Conservation (phyloP, 805 yeast genomes). For the Wickerhamia fluorescens region DNA sequence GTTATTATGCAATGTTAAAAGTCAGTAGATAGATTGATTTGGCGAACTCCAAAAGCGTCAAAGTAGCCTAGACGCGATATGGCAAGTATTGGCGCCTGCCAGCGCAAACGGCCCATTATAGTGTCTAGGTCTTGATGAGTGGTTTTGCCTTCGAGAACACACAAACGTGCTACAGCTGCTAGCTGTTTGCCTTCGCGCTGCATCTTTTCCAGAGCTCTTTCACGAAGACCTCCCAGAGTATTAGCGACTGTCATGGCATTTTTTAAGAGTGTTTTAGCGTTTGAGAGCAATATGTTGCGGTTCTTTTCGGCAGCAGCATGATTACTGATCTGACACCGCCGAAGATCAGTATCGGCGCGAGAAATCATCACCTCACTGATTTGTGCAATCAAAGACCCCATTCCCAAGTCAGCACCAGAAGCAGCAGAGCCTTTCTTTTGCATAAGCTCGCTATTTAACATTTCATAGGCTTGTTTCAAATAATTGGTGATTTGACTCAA, state of each 20-base stretch:
- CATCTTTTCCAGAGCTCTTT: constrained; percentile 36
- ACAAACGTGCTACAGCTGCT: constrained; percentile 41
- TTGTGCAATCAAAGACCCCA: constrained; percentile 28
- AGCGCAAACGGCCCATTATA: constrained; percentile 23
- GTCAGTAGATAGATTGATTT: too few relatives aligned
- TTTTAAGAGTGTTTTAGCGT: constrained; percentile 37
- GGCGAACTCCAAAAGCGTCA: too few relatives aligned
- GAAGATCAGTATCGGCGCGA: constrained; percentile 47
- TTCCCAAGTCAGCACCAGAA: constrained; percentile 14
- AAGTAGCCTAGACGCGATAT: constrained; percentile 22
- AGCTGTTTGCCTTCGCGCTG: constrained; percentile 33
- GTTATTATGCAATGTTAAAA: too few relatives aligned
- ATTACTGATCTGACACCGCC: constrained; percentile 32
- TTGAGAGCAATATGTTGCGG: constrained; percentile 24
- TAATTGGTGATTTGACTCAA: constrained; percentile 29
- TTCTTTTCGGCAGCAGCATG: constrained; percentile 24
- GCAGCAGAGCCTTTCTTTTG: constrained; percentile 10
- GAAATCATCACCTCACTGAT: constrained; percentile 40
- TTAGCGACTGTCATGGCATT: constrained; percentile 41
- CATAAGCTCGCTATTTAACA: constrained; percentile 15
- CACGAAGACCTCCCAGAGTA: constrained; percentile 45
- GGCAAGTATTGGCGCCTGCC: constrained; percentile 23
- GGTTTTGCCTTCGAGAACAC: constrained; percentile 37
- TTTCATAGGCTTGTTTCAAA: constrained; percentile 34
- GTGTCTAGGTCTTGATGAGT: constrained; percentile 19